phyloP scores from a whole-genome alignment of 164 flowering plant genomes.

The Santalum album region DNA sequence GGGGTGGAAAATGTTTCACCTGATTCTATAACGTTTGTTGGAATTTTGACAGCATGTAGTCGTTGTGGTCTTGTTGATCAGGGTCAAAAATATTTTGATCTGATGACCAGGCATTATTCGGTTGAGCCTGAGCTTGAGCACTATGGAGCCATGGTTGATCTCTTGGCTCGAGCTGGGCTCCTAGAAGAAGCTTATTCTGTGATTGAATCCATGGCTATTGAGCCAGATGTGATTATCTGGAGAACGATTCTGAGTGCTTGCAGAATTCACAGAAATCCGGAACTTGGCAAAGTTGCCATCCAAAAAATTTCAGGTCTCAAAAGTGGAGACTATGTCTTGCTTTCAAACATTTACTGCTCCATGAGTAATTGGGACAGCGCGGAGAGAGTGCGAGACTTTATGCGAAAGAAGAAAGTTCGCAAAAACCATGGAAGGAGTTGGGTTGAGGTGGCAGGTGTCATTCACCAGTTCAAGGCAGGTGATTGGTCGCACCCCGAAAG shows the following conservation, averaged over 20 bases:
- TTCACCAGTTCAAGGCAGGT: conserved; percentile 65
- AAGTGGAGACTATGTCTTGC: conserved; percentile 69
- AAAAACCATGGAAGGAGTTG: conserved; percentile 71
- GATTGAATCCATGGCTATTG: conserved; percentile 50
- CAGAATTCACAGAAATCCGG: conserved; percentile 36
- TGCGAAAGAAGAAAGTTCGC: conserved; percentile 44
- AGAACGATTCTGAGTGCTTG: conserved; percentile 68
- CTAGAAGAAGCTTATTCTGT: conserved; percentile 54
- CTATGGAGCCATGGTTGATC: conserved; percentile 78
- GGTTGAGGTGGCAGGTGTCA: conserved; percentile 43
- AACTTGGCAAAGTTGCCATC: conserved; percentile 46
- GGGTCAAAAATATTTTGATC: conserved; percentile 42
- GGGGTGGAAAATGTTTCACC: conserved; percentile 36
- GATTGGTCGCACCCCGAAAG: conserved; percentile 51
- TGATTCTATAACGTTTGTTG: conserved; percentile 43
- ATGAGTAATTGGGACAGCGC: conserved; percentile 55
- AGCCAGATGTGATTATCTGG: conserved; percentile 69
- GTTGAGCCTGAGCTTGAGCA: conserved; percentile 65
- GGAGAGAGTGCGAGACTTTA: conserved; percentile 43
- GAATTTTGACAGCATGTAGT: conserved; percentile 55
- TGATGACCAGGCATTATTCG: conserved; percentile 33
- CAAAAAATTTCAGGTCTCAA: conserved; percentile 32
- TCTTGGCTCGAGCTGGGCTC: conserved; percentile 58
- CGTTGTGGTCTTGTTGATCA: conserved; percentile 55
- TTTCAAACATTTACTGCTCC: conserved; percentile 65